Evolutionary conservation across 768 basidiomycete species (phyloP).

Genomic region (Tulasnella sp.): DNA sequence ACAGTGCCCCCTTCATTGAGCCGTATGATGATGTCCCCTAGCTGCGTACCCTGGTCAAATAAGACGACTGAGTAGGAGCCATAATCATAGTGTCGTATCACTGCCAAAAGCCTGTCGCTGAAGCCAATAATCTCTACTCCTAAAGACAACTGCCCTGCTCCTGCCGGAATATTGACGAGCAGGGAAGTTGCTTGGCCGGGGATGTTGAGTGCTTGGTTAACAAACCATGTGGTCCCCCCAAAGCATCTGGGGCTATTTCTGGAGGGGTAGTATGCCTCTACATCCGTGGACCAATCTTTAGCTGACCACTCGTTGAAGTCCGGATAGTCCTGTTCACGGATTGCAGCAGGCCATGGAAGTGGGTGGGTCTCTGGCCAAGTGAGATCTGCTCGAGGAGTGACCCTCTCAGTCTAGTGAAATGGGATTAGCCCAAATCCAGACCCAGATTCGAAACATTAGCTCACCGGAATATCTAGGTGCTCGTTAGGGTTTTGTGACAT

Average conservation of each 20-base stretch:
- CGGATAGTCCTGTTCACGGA: neutral
- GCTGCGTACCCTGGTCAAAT: too few species aligned
- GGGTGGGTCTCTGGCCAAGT: neutral
- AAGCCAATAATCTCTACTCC: neutral
- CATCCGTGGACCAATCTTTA: neutral
- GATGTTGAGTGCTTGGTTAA: neutral
- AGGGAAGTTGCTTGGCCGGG: neutral
- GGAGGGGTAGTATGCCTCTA: neutral
- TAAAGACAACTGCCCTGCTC: neutral
- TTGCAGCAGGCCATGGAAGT: neutral
- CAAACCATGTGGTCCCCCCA: neutral
- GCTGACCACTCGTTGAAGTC: neutral
- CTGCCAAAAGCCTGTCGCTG: too few species aligned
- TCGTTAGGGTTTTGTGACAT: too few species aligned
- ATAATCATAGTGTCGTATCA: too few species aligned
- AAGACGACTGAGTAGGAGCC: too few species aligned
- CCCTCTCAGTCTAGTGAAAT: too few species aligned
- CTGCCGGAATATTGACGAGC: neutral
- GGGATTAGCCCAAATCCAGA: too few species aligned
- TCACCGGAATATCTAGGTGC: too few species aligned
- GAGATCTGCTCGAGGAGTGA: neutral
- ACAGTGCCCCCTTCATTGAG: too few species aligned
- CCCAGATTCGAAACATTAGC: too few species aligned
- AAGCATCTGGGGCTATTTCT: neutral
- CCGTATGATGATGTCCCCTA: too few species aligned